Evolutionary conservation across 306 rosid genomes (phyloP).

Genomic region (Quercus robur): DNA sequence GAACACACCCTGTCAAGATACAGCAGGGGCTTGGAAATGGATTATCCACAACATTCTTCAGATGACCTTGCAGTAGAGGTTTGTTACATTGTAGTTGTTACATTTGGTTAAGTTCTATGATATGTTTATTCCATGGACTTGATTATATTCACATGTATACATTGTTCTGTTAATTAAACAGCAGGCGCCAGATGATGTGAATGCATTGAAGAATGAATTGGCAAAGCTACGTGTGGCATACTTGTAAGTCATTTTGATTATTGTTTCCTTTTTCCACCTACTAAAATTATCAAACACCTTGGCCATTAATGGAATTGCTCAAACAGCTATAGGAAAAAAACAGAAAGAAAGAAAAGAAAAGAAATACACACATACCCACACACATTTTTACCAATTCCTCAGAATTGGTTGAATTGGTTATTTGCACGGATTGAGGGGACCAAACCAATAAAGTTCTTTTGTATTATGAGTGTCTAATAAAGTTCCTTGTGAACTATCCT

Average conservation of each 20-base stretch:
- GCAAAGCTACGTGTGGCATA: slow-evolving; percentile 40
- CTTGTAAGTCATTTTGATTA: slow-evolving; percentile 38
- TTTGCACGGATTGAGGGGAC: neutral
- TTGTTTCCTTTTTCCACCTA: neutral
- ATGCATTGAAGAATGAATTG: slow-evolving; percentile 36
- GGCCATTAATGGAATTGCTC: neutral
- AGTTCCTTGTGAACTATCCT: neutral
- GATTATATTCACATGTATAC: neutral
- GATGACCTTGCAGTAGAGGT: slow-evolving; percentile 30
- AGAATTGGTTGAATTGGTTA: neutral
- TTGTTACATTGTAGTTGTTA: neutral
- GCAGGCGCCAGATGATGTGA: slow-evolving; percentile 23
- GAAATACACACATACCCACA: too few species aligned
- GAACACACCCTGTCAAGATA: slow-evolving; percentile 58
- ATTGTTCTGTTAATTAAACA: slow-evolving; percentile 13
- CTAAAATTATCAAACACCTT: neutral
- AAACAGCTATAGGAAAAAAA: neutral
- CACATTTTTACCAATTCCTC: too few species aligned
- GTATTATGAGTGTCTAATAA: neutral
- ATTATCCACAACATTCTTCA: slow-evolving; percentile 24
- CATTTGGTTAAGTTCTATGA: neutral
- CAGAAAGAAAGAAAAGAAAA: too few species aligned
- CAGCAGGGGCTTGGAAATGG: slow-evolving; percentile 24
- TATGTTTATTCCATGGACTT: neutral
- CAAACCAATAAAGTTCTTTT: neutral